Percentiles rank a stretch among this genome's conserved stretches.
Conservation (phyloP, 305 asterid genomes). For the Fraxinus velutina region DNA sequence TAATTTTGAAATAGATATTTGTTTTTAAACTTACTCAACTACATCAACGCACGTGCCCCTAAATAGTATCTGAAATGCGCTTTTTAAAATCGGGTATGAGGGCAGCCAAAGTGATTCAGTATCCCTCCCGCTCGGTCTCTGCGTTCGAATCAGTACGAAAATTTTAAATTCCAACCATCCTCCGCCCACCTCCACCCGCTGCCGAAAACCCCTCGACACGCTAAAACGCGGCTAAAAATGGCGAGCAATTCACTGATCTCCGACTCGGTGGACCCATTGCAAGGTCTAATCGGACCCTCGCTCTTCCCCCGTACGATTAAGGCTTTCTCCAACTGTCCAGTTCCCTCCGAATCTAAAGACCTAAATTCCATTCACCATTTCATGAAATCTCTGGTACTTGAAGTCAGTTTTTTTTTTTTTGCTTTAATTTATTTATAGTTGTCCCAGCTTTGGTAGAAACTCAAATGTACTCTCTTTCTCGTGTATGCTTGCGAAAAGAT, state of each 20-base stretch:
- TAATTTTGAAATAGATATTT: too few relatives aligned
- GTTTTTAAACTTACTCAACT: too few relatives aligned
- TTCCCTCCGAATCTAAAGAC: conserved; percentile 41
- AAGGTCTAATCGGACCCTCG: conserved; percentile 41
- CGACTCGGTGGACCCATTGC: conserved; percentile 49
- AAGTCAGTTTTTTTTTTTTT: background rate
- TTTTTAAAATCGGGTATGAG: background rate
- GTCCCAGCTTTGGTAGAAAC: conserved; percentile 14
- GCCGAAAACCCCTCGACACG: background rate
- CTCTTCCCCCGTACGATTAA: conserved; percentile 57
- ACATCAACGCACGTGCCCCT: too few relatives aligned
- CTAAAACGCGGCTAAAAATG: conserved; percentile 24
- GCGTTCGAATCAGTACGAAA: background rate
- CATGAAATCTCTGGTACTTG: conserved; percentile 64
- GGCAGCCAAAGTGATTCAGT: background rate
- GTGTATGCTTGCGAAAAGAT: background rate
- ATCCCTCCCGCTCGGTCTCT: background rate
- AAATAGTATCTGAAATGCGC: background rate
- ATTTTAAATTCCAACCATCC: background rate
- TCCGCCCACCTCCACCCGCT: background rate
- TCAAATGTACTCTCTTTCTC: background rate
- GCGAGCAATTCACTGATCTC: conserved; percentile 26
- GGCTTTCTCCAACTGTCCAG: conserved; percentile 36
- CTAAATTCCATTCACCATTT: conserved; percentile 56
- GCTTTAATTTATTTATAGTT: background rate